Conservation (phyloP, 306 rosid genomes). For the Macrotyloma uniflorum region DNA sequence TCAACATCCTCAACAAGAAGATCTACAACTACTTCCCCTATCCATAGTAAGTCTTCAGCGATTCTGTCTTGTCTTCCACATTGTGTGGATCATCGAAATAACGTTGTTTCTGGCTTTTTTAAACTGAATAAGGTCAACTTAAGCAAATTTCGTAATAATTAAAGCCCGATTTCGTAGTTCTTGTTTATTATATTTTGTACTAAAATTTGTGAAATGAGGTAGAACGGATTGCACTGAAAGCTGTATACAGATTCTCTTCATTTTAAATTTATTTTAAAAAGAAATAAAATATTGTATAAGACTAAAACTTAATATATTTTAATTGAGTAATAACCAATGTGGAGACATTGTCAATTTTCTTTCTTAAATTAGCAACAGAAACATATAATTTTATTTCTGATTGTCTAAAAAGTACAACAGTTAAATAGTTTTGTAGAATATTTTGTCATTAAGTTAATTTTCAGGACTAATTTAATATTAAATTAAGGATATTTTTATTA, state of each 20-base stretch:
- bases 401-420: no score
- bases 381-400: no score
- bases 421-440: no score
- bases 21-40: constrained; percentile 95
- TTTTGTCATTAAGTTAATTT: no score
- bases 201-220: no score
- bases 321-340: background rate
- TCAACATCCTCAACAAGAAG: constrained; percentile 94
- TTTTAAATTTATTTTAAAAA: background rate
- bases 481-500: no score
- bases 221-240: background rate
- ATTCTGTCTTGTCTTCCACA: background rate
- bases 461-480: no score
- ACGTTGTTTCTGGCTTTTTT: background rate
- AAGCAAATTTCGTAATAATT: background rate
- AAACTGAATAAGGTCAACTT: background rate
- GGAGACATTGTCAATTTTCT: no score
- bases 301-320: background rate
- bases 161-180: background rate
- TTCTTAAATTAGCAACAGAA: no score
- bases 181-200: background rate
- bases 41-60: constrained; percentile 67
- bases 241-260: background rate
- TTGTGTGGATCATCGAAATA: background rate
- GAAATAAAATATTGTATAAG: background rate